These are phyloP conservation scores for Ogataea henricii DNA, from an alignment of 805 yeast species.

Conservation along the genomic window DNA sequence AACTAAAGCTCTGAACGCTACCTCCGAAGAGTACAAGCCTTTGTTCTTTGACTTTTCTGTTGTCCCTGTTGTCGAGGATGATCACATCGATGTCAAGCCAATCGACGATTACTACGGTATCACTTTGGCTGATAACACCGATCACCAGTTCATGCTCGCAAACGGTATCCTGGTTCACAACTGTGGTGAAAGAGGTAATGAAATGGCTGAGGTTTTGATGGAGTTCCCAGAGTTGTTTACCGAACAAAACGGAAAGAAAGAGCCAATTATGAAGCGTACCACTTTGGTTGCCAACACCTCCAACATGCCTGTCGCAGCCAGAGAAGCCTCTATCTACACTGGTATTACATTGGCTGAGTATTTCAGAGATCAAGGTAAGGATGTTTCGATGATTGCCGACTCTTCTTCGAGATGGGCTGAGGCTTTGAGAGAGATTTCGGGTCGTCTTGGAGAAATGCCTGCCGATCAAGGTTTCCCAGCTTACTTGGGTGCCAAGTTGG, in stretches of 20 bases:
- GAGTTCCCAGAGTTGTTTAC: slow-evolving; percentile 98
- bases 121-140: slow-evolving; percentile 41
- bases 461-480: slow-evolving; percentile 99
- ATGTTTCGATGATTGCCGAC: slow-evolving; percentile 99
- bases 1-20: slow-evolving; percentile 22
- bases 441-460: slow-evolving; percentile 99
- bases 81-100: slow-evolving; percentile 15
- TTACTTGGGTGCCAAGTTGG: slow-evolving; percentile 96
- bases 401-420: slow-evolving; percentile 99
- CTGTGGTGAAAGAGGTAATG: slow-evolving; percentile 94
- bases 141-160: slow-evolving; percentile 45
- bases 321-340: slow-evolving; percentile 99
- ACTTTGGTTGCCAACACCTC: slow-evolving; percentile 98
- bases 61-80: slow-evolving; percentile 31
- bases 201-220: slow-evolving; percentile 99
- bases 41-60: slow-evolving; percentile 35
- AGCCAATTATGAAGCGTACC: slow-evolving; percentile 99
- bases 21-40: slow-evolving; percentile 24
- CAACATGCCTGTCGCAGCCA: slow-evolving; percentile 99
- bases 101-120: slow-evolving; percentile 41
- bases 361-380: slow-evolving; percentile 99
- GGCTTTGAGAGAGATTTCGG: slow-evolving; percentile 98
- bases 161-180: slow-evolving; percentile 32
- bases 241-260: slow-evolving; percentile 88
- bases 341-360: slow-evolving; percentile 99